Conservation (phyloP, 2,329 filamentous ascomycete species). For the Cladosporium sp. region DNA sequence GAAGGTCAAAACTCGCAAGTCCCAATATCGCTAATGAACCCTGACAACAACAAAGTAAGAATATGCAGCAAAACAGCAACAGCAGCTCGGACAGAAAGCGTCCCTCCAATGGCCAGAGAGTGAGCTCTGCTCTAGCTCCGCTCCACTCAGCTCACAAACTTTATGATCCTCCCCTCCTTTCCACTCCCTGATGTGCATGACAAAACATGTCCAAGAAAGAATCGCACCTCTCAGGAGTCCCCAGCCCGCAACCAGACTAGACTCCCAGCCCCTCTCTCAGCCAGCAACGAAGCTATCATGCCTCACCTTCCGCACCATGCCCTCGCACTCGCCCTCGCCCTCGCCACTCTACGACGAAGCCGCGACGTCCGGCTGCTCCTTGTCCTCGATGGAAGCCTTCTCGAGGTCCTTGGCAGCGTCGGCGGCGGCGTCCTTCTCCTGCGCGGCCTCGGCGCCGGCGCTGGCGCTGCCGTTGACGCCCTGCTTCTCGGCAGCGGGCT, state of each 20-base stretch:
- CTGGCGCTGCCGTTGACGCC: constrained; percentile 46
- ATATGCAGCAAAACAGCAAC: background rate
- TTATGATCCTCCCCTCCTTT: too few relatives aligned
- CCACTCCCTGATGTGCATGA: too few relatives aligned
- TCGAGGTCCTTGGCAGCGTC: constrained; percentile 56
- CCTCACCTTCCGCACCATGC: too few relatives aligned
- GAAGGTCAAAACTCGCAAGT: background rate
- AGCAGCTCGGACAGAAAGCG: background rate
- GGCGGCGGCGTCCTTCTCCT: constrained; percentile 54
- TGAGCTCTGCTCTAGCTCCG: too few relatives aligned
- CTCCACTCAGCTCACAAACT: too few relatives aligned
- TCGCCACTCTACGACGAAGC: constrained; percentile 8
- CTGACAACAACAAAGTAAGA: constrained; percentile 3
- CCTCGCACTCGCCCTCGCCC: background rate
- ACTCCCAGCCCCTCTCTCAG: too few relatives aligned
- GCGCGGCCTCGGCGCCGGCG: constrained; percentile 48
- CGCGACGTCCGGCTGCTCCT: constrained; percentile 4
- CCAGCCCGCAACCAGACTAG: too few relatives aligned
- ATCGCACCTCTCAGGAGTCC: too few relatives aligned
- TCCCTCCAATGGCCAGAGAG: too few relatives aligned
- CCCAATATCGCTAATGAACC: constrained; percentile 4
- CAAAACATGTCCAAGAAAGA: too few relatives aligned
- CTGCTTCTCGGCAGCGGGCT: constrained; percentile 50
- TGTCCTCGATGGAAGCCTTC: constrained; percentile 55
- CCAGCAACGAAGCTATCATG: too few relatives aligned